These are phyloP conservation scores for Schoenoplectus tabernaemontani DNA, from an alignment of 202 grass and related monocot genomes.

Conservation along the genomic window DNA sequence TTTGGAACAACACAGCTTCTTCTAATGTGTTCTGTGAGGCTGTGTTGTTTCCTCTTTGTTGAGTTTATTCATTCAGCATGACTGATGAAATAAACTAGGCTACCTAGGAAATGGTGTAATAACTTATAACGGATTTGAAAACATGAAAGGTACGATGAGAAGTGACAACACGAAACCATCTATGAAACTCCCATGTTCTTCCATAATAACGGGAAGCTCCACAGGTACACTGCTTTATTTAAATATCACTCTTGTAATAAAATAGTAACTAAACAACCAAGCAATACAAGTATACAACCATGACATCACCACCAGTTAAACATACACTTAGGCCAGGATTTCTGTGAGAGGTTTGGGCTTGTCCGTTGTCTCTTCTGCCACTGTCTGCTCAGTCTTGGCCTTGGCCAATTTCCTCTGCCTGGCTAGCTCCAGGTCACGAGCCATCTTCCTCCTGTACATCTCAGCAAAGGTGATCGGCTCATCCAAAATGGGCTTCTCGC, in stretches of 20 bases:
- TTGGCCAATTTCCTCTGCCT: constrained; percentile 65
- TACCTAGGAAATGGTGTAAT: background rate
- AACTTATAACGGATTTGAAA: background rate
- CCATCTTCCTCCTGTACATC: constrained; percentile 89
- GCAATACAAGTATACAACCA: background rate
- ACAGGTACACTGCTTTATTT: background rate
- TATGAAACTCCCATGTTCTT: background rate
- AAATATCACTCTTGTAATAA: background rate
- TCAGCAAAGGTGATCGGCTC: constrained; percentile 67
- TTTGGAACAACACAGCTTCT: background rate
- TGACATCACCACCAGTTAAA: background rate
- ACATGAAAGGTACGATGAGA: background rate
- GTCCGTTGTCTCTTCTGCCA: background rate
- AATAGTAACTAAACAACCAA: background rate
- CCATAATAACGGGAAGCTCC: background rate
- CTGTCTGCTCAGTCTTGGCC: constrained; percentile 13
- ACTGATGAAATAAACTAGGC: background rate
- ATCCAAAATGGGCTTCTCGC: constrained; percentile 55
- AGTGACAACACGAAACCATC: background rate
- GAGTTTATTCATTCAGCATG: background rate
- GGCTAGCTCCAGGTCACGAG: constrained; percentile 49
- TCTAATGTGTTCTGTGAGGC: too few species aligned
- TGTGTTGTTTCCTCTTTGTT: background rate
- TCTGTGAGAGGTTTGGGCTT: constrained; percentile 37
- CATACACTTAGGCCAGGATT: constrained; percentile 45